These are phyloP conservation scores for Setaria viridis DNA, from an alignment of 202 grass and related monocot genomes.

Conservation along the genomic window DNA sequence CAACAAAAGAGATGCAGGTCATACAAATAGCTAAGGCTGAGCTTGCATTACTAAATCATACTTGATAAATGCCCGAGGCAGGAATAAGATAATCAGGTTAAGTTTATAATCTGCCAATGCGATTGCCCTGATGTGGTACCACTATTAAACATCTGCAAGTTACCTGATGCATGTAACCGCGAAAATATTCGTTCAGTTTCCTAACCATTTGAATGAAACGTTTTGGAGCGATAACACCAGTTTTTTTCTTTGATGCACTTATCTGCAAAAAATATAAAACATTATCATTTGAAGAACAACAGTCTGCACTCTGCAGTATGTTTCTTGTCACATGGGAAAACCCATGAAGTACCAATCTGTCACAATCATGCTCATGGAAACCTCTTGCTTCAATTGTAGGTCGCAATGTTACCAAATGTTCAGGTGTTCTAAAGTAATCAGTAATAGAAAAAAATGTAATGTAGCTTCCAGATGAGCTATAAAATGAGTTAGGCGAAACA, in stretches of 20 bases:
- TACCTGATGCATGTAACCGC: slow-evolving; percentile 90
- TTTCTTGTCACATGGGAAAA: slow-evolving; percentile 15
- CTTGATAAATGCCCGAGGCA: slow-evolving; percentile 13
- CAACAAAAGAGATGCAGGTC: slow-evolving; percentile 2
- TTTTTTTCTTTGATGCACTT: slow-evolving; percentile 86
- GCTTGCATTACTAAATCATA: slow-evolving; percentile 27
- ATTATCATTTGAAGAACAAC: slow-evolving; percentile 25
- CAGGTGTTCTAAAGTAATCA: not conserved
- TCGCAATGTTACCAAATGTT: not conserved
- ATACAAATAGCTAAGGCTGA: slow-evolving; percentile 22
- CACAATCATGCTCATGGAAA: slow-evolving; percentile 3
- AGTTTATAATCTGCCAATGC: slow-evolving; percentile 27
- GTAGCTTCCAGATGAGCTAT: slow-evolving; percentile 2
- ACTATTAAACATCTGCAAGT: slow-evolving; percentile 34
- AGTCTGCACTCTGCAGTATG: slow-evolving; percentile 10
- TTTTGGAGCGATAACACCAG: slow-evolving; percentile 82
- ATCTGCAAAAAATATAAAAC: slow-evolving; percentile 61
- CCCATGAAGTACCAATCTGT: slow-evolving; percentile 11
- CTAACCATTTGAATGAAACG: slow-evolving; percentile 86
- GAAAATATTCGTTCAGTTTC: slow-evolving; percentile 92
- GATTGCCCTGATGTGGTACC: slow-evolving; percentile 12
- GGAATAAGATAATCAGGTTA: slow-evolving; percentile 35
- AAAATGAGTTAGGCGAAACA: not conserved
- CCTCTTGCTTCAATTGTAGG: slow-evolving; percentile 33
- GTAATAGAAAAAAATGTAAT: not conserved